Conservation (phyloP, 208 protist species). For the Sergeia podlipaevii region DNA sequence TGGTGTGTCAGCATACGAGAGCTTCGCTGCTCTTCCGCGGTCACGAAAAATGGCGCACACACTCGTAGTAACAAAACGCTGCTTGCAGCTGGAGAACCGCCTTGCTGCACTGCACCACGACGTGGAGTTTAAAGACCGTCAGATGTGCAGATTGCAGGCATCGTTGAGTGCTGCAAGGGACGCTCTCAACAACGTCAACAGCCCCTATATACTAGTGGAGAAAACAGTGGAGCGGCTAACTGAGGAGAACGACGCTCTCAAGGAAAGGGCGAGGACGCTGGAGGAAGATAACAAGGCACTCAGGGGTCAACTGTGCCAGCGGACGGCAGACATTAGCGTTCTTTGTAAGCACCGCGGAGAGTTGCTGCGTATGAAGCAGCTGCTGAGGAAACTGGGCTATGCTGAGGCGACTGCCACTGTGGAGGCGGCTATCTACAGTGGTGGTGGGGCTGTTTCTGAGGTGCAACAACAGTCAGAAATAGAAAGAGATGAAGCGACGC, state of each 20-base stretch:
- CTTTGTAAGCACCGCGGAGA: constrained; percentile 70
- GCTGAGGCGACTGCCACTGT: constrained; percentile 34
- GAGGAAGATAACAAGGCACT: constrained; percentile 54
- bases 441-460: not conserved
- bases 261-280: constrained; percentile 36
- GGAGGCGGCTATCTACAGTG: no score
- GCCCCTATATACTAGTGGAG: constrained; percentile 79
- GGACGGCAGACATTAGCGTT: constrained; percentile 46
- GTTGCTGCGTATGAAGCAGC: constrained; percentile 69
- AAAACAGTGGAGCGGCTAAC: constrained; percentile 56
- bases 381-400: constrained; percentile 59
- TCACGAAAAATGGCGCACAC: constrained; percentile 79
- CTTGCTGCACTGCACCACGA: constrained; percentile 55
- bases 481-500: no score
- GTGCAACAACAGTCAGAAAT: no score
- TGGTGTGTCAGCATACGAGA: constrained; percentile 30
- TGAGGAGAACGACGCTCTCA: constrained; percentile 47
- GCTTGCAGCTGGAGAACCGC: constrained; percentile 84
- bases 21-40: constrained; percentile 59
- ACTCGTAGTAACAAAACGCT: constrained; percentile 81
- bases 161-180: constrained; percentile 70
- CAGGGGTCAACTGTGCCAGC: constrained; percentile 39
- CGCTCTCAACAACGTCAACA: constrained; percentile 83
- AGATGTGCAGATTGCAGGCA: constrained; percentile 65
- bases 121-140: constrained; percentile 58